Percentiles rank a stretch among this genome's conserved stretches.
phyloP scores from a whole-genome alignment of 495 filamentous ascomycete genomes.

The Tuber umbilicatum region DNA sequence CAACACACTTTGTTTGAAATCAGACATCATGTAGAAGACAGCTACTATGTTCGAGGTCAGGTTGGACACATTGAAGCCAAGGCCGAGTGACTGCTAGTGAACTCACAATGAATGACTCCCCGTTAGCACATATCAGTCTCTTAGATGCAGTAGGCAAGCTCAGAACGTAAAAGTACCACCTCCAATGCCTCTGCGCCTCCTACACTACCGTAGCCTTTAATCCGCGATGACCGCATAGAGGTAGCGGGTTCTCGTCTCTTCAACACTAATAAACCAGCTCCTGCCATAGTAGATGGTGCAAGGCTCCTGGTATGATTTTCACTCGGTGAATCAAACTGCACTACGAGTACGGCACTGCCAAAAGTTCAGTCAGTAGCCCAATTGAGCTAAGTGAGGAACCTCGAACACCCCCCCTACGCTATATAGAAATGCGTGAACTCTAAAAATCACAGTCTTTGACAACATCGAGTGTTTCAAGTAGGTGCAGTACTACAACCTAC shows the following conservation, averaged over 20 bases:
- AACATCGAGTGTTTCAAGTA: background rate
- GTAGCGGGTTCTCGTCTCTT: background rate
- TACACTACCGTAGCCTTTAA: background rate
- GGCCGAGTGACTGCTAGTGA: background rate
- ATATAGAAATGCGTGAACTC: background rate
- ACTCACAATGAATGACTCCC: too few species aligned
- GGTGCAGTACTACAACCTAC: background rate
- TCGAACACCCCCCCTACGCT: background rate
- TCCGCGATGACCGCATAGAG: background rate
- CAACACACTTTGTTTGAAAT: background rate
- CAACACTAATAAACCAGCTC: background rate
- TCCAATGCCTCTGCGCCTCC: background rate
- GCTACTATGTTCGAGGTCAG: background rate
- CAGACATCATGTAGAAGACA: background rate
- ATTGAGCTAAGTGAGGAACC: background rate
- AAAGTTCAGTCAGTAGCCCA: background rate
- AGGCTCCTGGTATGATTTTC: background rate
- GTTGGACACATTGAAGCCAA: background rate
- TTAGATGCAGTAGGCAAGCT: background rate
- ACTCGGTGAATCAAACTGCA: background rate
- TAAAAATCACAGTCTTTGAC: background rate
- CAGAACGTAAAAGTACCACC: background rate
- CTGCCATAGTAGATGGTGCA: background rate
- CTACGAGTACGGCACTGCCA: background rate
- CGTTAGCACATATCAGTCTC: background rate